Base-by-base conservation (phyloP, 306 rosid genomes). In the Lathyrus sativus region DNA sequence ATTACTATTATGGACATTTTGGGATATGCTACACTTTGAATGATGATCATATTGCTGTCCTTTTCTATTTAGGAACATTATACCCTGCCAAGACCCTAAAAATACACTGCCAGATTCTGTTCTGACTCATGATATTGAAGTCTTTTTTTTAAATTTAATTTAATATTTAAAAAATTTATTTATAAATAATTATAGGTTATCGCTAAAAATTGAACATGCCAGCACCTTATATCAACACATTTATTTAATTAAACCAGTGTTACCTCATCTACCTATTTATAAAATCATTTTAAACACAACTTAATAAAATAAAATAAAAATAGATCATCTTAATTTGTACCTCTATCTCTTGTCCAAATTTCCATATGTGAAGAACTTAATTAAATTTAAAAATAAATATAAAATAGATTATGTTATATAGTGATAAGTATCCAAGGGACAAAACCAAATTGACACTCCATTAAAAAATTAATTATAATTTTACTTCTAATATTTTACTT, bases 31-130 rank as follows among this genome's bases (percentile, higher is more conserved):
- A 19, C 4, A 57, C 12, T 66, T 67, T 33, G 76, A 61, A n/a
- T n/a, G 44, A 49, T 62, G 33, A 35, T 59, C 5, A 11, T 65
- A 19, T 49, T 75, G 15, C 1, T 58, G 65, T 68, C 57, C 50
- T 31, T 39, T 33, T 67, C 68, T 35, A 13, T 44, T 9, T 33
- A 13, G 60, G 24, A n/a, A 35, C 67, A 46, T 43, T 41, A 2
- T 19, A 2, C 11, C 6, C 57, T 43, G 18, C 59, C 19, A 45
- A 58, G 60, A 22, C 29, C 35, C 60, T 13, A 45, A 58, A 67
- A 22, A 53, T 19, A 24, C 50, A 71, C 11, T 51, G 10, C 6
- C 66, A 58, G 3, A 59, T 60, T 67, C 63, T 59, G 0, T 67
- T 67, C 22, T 28, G 11, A 55, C 2, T 4, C 5, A 22, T 53